Base-by-base conservation (phyloP, 352 stramenopile genomes). In the Phytophthora crassamura region DNA sequence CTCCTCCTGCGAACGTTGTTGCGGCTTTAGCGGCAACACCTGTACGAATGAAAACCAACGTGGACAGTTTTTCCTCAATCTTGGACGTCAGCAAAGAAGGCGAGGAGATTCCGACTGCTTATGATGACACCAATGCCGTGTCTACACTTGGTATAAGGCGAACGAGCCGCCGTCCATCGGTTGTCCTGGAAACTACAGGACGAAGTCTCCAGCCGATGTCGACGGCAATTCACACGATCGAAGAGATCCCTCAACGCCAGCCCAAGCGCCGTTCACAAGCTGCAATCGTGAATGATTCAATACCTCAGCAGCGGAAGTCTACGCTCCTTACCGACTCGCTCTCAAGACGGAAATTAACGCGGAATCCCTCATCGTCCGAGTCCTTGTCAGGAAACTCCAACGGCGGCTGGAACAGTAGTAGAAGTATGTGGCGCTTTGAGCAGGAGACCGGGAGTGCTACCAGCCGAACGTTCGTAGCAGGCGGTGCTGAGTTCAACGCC, bases 41-140 rank as follows among this genome's bases (percentile, higher is more conserved):
- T 7, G 34, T 72, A 8, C 25, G 18, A 1, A 73, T 72, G 55
- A 83, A 83, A 45, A 74, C 74, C 0, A 85, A 80, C n/a, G 46
- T 85, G 10, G 74, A 85, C 40, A 80, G 54, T 7, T 87, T 87
- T 41, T 77, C 76, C 1, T 66, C 49, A 12, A 65, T 87, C 11
- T 15, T 63, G 2, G 70, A 84, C 11, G 4, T 56, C 1, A 25
- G 2, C 7, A 30, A 47, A 7, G 41, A 36, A 20, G 15, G 25
- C 4, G 53, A 53, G 14, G 18, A 48, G 5, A 4, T 6, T 10
- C 8, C 9, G 4, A 12, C 1, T 18, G 3, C 4, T 0, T 34
- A 28, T 35, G 39, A 55, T 7, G 28, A 66, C 2, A 33, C 1
- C 0, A 43, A 35, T 15, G 25, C 25, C 4, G 20, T 10, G 15